Evolutionary conservation across 192 early-diverging fungal species (phyloP).

Genomic region (Cetraspora pellucida): DNA sequence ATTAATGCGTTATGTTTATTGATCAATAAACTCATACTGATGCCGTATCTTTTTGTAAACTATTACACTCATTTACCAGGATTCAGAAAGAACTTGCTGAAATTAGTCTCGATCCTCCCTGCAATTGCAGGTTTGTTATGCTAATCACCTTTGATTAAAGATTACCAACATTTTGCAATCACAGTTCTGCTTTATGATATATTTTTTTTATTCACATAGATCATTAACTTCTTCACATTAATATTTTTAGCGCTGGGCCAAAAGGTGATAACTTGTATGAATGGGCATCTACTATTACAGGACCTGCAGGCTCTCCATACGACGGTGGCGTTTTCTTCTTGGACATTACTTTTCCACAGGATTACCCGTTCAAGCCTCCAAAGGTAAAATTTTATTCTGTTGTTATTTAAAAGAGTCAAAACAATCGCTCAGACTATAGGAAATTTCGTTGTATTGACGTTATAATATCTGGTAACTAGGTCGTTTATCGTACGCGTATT

Average conservation of each 20-base stretch:
- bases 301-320: slow-evolving; percentile 89
- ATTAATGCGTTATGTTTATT: slow-evolving; percentile 3
- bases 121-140: slow-evolving; percentile 73
- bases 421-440: not conserved
- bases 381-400: slow-evolving; percentile 54
- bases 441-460: too few species aligned
- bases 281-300: slow-evolving; percentile 93
- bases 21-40: not conserved
- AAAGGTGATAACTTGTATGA: slow-evolving; percentile 96
- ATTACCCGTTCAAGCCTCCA: slow-evolving; percentile 97
- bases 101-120: slow-evolving; percentile 92
- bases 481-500: slow-evolving; percentile 88
- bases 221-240: not conserved
- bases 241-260: slow-evolving; percentile 76
- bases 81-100: slow-evolving; percentile 98
- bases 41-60: not conserved
- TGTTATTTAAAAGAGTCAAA: not conserved
- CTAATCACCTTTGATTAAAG: not conserved
- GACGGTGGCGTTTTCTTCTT: slow-evolving; percentile 90
- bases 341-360: slow-evolving; percentile 88
- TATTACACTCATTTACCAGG: slow-evolving; percentile 45
- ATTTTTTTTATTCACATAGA: not conserved
- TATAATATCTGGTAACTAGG: slow-evolving; percentile 45
- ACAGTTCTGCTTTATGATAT: not conserved
- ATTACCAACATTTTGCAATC: not conserved